These are phyloP conservation scores for Sarcocystis neurona DNA, from an alignment of 169 alveolate species.

Conservation along the genomic window DNA sequence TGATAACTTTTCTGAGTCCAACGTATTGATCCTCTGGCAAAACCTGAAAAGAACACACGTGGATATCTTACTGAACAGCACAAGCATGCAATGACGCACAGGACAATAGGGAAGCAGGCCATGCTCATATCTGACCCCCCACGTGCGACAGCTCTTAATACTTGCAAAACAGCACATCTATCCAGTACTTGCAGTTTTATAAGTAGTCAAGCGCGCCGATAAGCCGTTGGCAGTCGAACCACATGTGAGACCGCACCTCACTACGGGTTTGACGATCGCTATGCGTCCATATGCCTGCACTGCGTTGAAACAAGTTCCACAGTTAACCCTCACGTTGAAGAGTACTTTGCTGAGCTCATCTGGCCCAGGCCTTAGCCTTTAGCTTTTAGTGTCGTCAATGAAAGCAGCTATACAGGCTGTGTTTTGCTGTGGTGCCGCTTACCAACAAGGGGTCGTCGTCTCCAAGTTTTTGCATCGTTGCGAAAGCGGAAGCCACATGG, in stretches of 20 bases:
- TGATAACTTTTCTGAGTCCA: constrained; percentile 69
- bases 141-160: not conserved
- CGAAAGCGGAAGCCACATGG: constrained; percentile 78
- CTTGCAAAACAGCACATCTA: not conserved
- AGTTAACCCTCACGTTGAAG: no score
- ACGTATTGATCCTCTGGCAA: constrained; percentile 69
- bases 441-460: constrained; percentile 29
- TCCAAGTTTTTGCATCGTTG: constrained; percentile 48
- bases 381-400: no score
- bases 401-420: not conserved
- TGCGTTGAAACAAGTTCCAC: no score
- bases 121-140: not conserved
- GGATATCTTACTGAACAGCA: not conserved
- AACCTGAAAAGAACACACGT: constrained; percentile 34
- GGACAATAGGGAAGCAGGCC: not conserved
- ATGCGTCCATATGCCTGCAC: no score
- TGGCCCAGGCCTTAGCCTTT: no score
- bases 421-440: not conserved
- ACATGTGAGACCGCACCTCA: no score
- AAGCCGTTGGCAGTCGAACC: no score
- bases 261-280: no score
- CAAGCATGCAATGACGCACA: not conserved
- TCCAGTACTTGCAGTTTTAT: not conserved
- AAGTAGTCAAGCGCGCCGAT: no score
- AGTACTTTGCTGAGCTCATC: no score